Base-by-base conservation (phyloP, 2,329 filamentous ascomycete species). In the Colletotrichum godetiae region DNA sequence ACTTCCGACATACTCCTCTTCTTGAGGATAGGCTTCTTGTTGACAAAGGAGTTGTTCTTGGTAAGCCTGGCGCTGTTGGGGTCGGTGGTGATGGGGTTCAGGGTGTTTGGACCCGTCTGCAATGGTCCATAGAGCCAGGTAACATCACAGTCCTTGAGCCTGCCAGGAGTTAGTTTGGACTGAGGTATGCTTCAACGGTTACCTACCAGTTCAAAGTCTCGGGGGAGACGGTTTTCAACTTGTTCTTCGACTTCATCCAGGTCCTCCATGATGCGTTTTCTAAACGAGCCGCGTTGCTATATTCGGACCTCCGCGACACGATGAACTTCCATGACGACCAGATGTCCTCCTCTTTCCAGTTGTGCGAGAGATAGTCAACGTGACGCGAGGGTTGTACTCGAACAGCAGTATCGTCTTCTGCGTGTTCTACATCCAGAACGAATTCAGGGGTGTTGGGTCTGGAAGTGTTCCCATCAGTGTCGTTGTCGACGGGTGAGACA, bases 221-320 rank as follows among this genome's bases (percentile, higher is more conserved):
- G 3, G 97, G 95, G 8, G 95, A 95, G 27, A 98, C 91, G 0
- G 96, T 98, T 80, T 91, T 92, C 61, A 98, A 87, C 53, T 93
- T 91, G 82, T 97, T 93, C 84, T 97, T 97, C 61, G 93, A 89
- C 83, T 98, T 98, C 81, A 94, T 93, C 97, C 97, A 98, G 1
- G 95, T 97, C 80, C 97, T 90, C 97, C 97, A 99, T 0, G 95
- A 98, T 3, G 97, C 97, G 82, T 99, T 98, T 82, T 98, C 97
- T 35, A 98, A 84, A 62, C 97, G 89, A 42, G 92, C 92, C 46
- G 93, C 90, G 81, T 98, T 96, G 77, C 91, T 92, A 76, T 97
- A 97, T 66, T 94, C 90, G 73, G 91, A 91, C 78, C 93, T 89
- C 78, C 94, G 93, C 33, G 93, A 92, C 19, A 95, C 92, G 77